Evolutionary conservation across 2,329 filamentous ascomycete genomes (phyloP).

Genomic region (Acarospora socialis): DNA sequence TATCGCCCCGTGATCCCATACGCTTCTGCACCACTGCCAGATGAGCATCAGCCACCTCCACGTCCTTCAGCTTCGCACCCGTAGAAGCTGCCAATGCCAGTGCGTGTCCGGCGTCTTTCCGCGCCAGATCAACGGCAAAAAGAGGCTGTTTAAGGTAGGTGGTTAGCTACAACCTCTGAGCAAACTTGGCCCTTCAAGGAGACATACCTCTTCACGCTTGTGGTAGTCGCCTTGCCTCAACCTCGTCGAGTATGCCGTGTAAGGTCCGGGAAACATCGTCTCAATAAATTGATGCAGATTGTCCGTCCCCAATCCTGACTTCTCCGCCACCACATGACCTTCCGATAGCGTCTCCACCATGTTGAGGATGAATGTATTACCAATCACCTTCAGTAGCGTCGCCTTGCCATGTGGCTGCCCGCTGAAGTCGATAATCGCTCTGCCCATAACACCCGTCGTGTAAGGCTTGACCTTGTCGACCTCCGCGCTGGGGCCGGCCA

Average conservation of each 20-base stretch:
- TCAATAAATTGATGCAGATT: conserved; percentile 59
- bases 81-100: conserved; percentile 47
- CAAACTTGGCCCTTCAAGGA: not conserved
- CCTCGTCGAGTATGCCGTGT: conserved; percentile 57
- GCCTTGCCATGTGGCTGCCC: conserved; percentile 55
- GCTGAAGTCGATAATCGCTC: conserved; percentile 54
- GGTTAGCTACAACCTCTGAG: not conserved
- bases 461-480: conserved; percentile 55
- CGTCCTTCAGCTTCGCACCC: conserved; percentile 48
- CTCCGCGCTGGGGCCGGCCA: conserved; percentile 48
- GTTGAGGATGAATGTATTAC: conserved; percentile 74
- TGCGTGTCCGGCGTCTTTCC: conserved; percentile 71
- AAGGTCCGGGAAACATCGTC: conserved; percentile 60
- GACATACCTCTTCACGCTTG: conserved; percentile 43
- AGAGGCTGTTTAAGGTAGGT: conserved; percentile 39
- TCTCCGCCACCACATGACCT: conserved; percentile 65
- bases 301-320: conserved; percentile 57
- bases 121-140: conserved; percentile 67
- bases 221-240: conserved; percentile 68
- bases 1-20: conserved; percentile 56
- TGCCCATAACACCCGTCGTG: conserved; percentile 57
- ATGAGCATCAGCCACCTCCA: conserved; percentile 55
- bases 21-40: conserved; percentile 55
- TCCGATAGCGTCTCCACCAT: conserved; percentile 71
- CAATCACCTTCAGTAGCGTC: conserved; percentile 62